Evolutionary conservation across 257 asterid genomes (phyloP).

Genomic region (Solanum tarijense): DNA sequence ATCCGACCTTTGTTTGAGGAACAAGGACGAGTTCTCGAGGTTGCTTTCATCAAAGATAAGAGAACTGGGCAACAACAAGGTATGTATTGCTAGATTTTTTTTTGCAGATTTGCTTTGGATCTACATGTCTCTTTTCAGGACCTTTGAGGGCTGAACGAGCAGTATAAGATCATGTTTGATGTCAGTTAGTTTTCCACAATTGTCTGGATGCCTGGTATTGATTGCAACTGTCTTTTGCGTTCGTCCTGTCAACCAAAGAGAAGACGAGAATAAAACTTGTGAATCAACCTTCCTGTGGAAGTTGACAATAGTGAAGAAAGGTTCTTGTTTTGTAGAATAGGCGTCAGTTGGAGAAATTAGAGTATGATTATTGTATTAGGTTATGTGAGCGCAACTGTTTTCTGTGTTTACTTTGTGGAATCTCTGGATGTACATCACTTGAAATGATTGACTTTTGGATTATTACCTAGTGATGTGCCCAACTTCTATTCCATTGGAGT

Average conservation of each 20-base stretch:
- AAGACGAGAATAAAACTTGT: constrained; percentile 39
- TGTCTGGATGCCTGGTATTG: constrained; percentile 15
- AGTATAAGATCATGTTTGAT: constrained; percentile 50
- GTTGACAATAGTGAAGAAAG: constrained; percentile 10
- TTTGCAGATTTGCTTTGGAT: constrained; percentile 3
- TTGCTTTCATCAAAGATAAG: constrained; percentile 87
- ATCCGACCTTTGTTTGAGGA: constrained; percentile 77
- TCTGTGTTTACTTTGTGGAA: not conserved
- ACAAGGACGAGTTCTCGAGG: constrained; percentile 81
- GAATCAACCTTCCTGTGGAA: constrained; percentile 31
- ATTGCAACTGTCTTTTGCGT: constrained; percentile 40
- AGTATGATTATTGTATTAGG: not conserved
- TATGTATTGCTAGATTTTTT: constrained; percentile 27
- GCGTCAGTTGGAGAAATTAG: not conserved
- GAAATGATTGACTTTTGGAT: not conserved
- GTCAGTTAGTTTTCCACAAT: constrained; percentile 45
- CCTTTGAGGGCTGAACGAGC: constrained; percentile 70
- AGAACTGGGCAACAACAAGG: constrained; percentile 97
- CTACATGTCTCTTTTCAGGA: constrained; percentile 65
- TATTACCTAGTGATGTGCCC: not conserved
- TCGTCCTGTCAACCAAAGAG: constrained; percentile 54
- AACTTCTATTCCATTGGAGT: not conserved
- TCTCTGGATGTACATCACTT: constrained; percentile 7
- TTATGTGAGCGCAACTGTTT: not conserved
- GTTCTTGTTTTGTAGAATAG: not conserved